Percentiles rank a stretch among this genome's conserved stretches.
phyloP scores from a whole-genome alignment of 2,329 filamentous ascomycete genomes.

The Exserohilum turcica region DNA sequence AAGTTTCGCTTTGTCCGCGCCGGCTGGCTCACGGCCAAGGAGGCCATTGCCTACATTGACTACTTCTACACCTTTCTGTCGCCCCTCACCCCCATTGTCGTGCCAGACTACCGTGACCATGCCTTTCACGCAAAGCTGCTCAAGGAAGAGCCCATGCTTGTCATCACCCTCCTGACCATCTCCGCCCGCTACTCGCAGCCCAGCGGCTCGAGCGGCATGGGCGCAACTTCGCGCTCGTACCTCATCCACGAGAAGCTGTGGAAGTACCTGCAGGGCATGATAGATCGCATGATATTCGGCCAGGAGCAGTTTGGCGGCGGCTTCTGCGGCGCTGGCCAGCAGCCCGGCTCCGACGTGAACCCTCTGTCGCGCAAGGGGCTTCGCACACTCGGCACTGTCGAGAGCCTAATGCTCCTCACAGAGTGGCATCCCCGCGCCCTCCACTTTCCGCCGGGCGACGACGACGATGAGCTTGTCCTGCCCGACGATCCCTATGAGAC shows the following conservation, averaged over 20 bases:
- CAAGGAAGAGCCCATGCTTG: slow-evolving; percentile 88
- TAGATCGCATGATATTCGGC: slow-evolving; percentile 91
- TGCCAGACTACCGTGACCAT: slow-evolving; percentile 86
- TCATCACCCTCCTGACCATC: slow-evolving; percentile 88
- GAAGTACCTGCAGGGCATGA: slow-evolving; percentile 93
- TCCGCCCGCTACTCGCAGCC: slow-evolving; percentile 85
- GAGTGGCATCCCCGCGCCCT: slow-evolving; percentile 96
- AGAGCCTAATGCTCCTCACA: slow-evolving; percentile 89
- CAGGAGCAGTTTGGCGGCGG: slow-evolving; percentile 94
- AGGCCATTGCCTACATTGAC: slow-evolving; percentile 91
- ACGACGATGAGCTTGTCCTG: slow-evolving; percentile 66
- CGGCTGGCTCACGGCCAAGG: slow-evolving; percentile 92
- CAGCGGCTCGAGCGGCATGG: slow-evolving; percentile 67
- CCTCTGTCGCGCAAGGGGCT: slow-evolving; percentile 67
- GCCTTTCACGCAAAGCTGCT: slow-evolving; percentile 78
- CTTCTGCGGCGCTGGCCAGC: slow-evolving; percentile 74
- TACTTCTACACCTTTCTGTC: slow-evolving; percentile 95
- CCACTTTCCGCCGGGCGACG: slow-evolving; percentile 80
- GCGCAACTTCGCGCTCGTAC: slow-evolving; percentile 79
- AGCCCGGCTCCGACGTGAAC: slow-evolving; percentile 70
- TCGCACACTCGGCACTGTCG: slow-evolving; percentile 88
- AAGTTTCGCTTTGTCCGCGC: slow-evolving; percentile 93
- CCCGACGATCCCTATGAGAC: slow-evolving; percentile 69
- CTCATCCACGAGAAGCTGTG: slow-evolving; percentile 95
- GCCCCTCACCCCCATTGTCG: slow-evolving; percentile 89